Base-by-base conservation (phyloP, 805 yeast species). In the Ogataea siamensis region DNA sequence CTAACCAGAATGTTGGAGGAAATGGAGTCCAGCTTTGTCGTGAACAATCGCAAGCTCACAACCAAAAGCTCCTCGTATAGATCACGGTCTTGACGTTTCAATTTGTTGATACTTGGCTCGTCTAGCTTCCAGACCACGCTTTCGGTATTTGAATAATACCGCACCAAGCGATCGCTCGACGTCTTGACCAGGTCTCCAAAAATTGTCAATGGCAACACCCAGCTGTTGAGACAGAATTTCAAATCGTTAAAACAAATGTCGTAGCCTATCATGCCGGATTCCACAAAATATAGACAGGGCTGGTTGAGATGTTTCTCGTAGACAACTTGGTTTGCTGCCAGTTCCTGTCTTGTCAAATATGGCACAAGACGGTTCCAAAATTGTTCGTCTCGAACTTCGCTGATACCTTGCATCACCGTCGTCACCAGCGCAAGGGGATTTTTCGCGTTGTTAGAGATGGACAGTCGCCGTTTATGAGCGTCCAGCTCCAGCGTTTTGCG, bases 11-110 rank as follows among this genome's bases (percentile, higher is more conserved):
- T 73, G 55, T 84, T 86, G 3, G 93, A 87, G 3, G 91, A 74
- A 47, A 87, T 66, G 18, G 85, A 76, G 43, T 80, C 86, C 50
- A 83, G 82, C 46, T 96, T 67, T 51, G 78, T 87, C 40, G 81
- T 79, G 23, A 78, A 68, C 36, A 88, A 62, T 32, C 77, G 73
- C 45, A 83, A 64, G 20, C 81, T 76, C 21, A 87, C 74, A 30
- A 69, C 64, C 32, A 78, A 58, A 27, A 88, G 60, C 54, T 88
- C 95, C 27, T 76, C 72, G 48, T 76, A 83, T 7, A 84, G 56
- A 21, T 67, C 73, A 5, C 60, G 56, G 19, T 86, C 78, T 15
- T 73, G 70, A 10, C 60, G 46, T 50, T 68, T 63, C 51, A 87
- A 57, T 31, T 62, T 66, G 2, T 60, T 56, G 43, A 85, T 60